These are phyloP conservation scores for Phytophthora melonis DNA, from an alignment of 352 stramenopile genomes.

Conservation along the genomic window DNA sequence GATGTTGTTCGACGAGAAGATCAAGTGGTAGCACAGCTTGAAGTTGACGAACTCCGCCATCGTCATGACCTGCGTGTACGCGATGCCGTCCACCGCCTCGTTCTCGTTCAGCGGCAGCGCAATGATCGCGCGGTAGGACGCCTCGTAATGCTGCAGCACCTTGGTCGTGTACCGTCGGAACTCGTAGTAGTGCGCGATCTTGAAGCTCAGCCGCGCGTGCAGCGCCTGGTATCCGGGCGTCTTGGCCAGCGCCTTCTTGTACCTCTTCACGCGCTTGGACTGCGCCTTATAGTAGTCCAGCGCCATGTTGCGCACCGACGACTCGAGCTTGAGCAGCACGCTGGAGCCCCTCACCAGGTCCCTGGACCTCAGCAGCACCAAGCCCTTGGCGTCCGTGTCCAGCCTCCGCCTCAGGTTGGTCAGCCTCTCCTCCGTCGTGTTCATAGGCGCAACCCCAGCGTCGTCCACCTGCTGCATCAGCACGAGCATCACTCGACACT, in stretches of 20 bases:
- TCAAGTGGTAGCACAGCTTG: conserved; percentile 89
- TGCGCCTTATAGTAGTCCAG: conserved; percentile 92
- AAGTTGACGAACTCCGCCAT: conserved; percentile 91
- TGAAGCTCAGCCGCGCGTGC: conserved; percentile 85
- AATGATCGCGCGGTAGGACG: conserved; percentile 74
- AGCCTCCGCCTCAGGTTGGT: conserved; percentile 69
- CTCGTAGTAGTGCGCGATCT: conserved; percentile 92
- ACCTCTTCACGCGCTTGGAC: conserved; percentile 88
- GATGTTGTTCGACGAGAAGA: conserved; percentile 88
- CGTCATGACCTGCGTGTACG: conserved; percentile 76
- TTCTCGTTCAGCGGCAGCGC: conserved; percentile 65
- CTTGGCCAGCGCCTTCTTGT: conserved; percentile 85
- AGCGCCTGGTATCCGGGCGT: conserved; percentile 57
- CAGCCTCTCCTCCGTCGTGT: conserved; percentile 81
- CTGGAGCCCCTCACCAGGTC: conserved; percentile 70
- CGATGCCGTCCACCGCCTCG: conserved; percentile 47
- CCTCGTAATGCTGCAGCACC: conserved; percentile 87
- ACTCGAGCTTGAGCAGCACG: conserved; percentile 80
- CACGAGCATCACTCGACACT: conserved; percentile 83
- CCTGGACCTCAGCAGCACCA: conserved; percentile 72
- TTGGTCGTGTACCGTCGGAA: conserved; percentile 89
- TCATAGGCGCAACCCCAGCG: conserved; percentile 59
- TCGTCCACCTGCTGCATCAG: conserved; percentile 87
- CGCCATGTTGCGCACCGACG: conserved; percentile 73
- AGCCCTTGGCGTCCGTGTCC: conserved; percentile 78